Percentiles rank a stretch among this genome's conserved stretches.
phyloP scores from a whole-genome alignment of 2,329 filamentous ascomycete species.

The Nannizziopsis arthrosporioides region DNA sequence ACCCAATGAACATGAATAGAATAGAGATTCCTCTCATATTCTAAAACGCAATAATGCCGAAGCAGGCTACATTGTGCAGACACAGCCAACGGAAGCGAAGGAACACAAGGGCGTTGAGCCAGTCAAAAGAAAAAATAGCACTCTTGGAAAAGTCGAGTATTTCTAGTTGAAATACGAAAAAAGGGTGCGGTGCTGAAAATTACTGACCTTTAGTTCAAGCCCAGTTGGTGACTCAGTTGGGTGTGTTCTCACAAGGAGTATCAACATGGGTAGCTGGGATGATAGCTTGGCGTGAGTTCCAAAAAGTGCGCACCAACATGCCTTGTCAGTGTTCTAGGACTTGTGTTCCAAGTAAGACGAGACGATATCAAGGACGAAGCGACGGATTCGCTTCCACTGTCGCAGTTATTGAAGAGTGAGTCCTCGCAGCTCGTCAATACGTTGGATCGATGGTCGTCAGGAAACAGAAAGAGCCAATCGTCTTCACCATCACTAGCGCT shows the following conservation, averaged over 20 bases:
- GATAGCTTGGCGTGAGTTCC: slow-evolving; percentile 1
- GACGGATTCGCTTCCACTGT: slow-evolving; percentile 3
- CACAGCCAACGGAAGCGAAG: too few relatives aligned
- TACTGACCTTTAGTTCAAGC: not conserved
- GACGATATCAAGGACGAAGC: slow-evolving; percentile 3
- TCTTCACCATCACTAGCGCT: not conserved
- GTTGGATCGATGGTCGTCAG: not conserved
- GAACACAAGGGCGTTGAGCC: too few relatives aligned
- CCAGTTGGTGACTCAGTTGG: not conserved
- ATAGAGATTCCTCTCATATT: too few relatives aligned
- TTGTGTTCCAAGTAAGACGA: slow-evolving; percentile 2
- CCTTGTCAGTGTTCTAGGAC: not conserved
- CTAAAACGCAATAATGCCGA: too few relatives aligned
- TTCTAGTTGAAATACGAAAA: too few relatives aligned
- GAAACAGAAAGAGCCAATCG: not conserved
- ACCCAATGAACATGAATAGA: too few relatives aligned
- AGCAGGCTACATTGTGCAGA: too few relatives aligned
- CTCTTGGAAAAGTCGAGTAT: too few relatives aligned
- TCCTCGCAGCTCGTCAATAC: not conserved
- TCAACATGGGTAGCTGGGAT: not conserved
- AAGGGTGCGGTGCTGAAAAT: too few relatives aligned
- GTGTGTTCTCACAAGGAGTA: not conserved
- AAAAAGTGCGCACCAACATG: slow-evolving; percentile 4
- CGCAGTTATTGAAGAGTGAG: slow-evolving; percentile 7
- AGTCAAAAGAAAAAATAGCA: too few relatives aligned